phyloP scores from a whole-genome alignment of 495 filamentous ascomycete species.

The Pseudoneurospora amorphoporcata region DNA sequence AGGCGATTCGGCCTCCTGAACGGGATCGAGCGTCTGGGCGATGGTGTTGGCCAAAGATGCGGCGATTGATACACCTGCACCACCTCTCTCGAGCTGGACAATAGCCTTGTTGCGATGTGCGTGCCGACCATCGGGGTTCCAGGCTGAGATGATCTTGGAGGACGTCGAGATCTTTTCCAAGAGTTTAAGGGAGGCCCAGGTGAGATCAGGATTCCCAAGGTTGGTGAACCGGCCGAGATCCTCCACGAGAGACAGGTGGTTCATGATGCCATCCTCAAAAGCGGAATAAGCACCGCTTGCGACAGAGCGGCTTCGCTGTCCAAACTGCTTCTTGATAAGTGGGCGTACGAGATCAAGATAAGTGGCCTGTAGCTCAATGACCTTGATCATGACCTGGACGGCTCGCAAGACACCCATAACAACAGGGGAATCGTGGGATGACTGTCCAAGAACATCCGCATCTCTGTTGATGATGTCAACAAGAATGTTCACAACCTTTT shows the following conservation, averaged over 20 bases:
- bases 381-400: conserved; percentile 68
- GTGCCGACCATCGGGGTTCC: conserved; percentile 38
- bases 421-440: conserved; percentile 60
- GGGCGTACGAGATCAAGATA: conserved; percentile 82
- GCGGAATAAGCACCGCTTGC: conserved; percentile 65
- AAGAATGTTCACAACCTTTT: conserved; percentile 69
- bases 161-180: conserved; percentile 79
- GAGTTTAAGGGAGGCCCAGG: conserved; percentile 64
- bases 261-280: conserved; percentile 86
- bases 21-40: conserved; percentile 50
- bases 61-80: conserved; percentile 59
- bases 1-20: conserved; percentile 48
- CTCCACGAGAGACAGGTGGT: conserved; percentile 62
- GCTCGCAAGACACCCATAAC: conserved; percentile 62
- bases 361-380: conserved; percentile 79
- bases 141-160: conserved; percentile 53
- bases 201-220: conserved; percentile 64
- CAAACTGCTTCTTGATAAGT: conserved; percentile 42
- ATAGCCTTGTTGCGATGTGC: conserved; percentile 67
- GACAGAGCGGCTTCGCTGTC: conserved; percentile 33
- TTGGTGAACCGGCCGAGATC: conserved; percentile 76
- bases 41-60: conserved; percentile 57
- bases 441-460: conserved; percentile 51
- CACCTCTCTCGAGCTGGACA: conserved; percentile 60
- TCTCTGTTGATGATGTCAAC: conserved; percentile 70